These are phyloP conservation scores for Rhamnella rubrinervis DNA, from an alignment of 331 rosid genomes.

Conservation along the genomic window DNA sequence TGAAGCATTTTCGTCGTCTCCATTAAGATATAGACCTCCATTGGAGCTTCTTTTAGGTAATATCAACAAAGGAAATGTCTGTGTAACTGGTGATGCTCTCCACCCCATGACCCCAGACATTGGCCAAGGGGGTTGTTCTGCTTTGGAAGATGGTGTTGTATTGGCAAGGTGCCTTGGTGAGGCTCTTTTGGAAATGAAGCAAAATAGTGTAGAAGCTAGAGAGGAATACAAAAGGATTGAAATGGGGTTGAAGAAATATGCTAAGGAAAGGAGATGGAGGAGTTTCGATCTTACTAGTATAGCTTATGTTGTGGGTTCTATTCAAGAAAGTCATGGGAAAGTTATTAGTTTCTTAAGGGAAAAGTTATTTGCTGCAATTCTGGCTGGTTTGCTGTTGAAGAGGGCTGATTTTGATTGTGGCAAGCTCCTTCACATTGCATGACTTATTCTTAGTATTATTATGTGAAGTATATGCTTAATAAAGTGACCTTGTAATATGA, in stretches of 20 bases:
- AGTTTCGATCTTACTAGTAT: slow-evolving; percentile 25
- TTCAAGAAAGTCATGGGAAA: slow-evolving; percentile 33
- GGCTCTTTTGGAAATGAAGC: slow-evolving; percentile 22
- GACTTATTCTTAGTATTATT: too few species aligned
- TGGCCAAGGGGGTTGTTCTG: slow-evolving; percentile 60
- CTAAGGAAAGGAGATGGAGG: slow-evolving; percentile 58
- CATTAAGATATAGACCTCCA: slow-evolving; percentile 48
- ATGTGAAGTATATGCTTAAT: too few species aligned
- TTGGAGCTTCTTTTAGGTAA: slow-evolving; percentile 54
- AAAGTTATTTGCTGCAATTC: slow-evolving; percentile 26
- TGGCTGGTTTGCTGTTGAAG: slow-evolving; percentile 28
- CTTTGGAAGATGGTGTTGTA: slow-evolving; percentile 62
- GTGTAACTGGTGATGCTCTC: slow-evolving; percentile 59
- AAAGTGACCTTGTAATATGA: too few species aligned
- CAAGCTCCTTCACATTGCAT: slow-evolving; percentile 12
- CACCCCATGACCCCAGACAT: slow-evolving; percentile 67
- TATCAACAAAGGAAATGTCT: slow-evolving; percentile 42
- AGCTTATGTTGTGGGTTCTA: slow-evolving; percentile 31
- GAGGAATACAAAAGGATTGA: slow-evolving; percentile 39
- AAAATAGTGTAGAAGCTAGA: not conserved
- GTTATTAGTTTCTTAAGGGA: slow-evolving; percentile 35
- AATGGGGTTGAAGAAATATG: slow-evolving; percentile 46
- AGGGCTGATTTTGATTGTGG: slow-evolving; percentile 55
- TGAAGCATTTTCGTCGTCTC: slow-evolving; percentile 25
- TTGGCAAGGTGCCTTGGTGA: slow-evolving; percentile 49